Evolutionary conservation across 108 stramenopile species (phyloP), one percentile per base, ranked within the genome.

Genomic region (Nannochloropsis gaditana): DNA sequence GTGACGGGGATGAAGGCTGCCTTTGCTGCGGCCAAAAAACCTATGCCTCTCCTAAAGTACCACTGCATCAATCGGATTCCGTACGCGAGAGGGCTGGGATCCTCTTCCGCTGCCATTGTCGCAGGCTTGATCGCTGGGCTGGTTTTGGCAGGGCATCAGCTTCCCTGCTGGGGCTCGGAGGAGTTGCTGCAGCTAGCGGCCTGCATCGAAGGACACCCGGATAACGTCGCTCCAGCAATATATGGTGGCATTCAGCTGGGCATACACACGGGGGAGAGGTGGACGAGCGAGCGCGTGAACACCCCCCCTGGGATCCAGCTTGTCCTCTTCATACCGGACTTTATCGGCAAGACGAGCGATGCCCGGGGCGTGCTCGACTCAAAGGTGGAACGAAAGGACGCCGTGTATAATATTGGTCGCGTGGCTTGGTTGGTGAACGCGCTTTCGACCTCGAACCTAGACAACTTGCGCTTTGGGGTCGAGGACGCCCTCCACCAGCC

Each of bases 161-260:
- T 97, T 91, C 95, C 96, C 21, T 95, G 95, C 84, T 96, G 96
- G 96, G 90, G 90, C 17, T 91, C 91, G 41, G 98, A 99, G 91
- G 95, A 94, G 83, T 89, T 99, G 80, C 91, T 99, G 87, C 96
- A 99, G 86, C 94, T 99, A 90, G 98, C 98, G 4, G 94, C 96
- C 11, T 93, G 91, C 45, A 99, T 99, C 84, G 98, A 99, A 84
- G 94, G 98, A 95, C 98, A 99, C 91, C 98, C 98, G 9, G 98
- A 99, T 84, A 99, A 99, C 86, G 98, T 98, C 9, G 96, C 98
- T 31, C 98, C 98, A 2, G 96, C 92, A 11, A 97, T 99, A 84
- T 99, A 99, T 86, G 98, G 98, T 21, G 98, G 98, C 31, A 94
- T 97, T 88, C 98, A 99, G 91, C 86, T 99, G 44, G 97, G 97